Evolutionary conservation across 306 rosid species (phyloP), one percentile per base, ranked within the genome.

Genomic region (Abrus pulchellus): DNA sequence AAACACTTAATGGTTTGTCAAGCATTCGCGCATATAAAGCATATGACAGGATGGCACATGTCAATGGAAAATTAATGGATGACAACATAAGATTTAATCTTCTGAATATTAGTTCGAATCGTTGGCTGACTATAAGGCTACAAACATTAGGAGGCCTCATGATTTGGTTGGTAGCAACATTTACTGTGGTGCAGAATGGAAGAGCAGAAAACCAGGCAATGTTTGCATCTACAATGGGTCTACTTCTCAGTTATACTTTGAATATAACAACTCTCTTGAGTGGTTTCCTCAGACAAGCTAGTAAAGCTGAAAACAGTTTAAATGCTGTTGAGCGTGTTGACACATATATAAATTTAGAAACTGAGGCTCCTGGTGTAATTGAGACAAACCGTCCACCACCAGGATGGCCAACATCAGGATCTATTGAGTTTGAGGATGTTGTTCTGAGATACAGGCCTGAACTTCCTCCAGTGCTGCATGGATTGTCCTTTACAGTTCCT

Each of bases 241-340:
- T 94, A 36, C 98, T 94, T 84, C 94, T 92, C 74, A 91, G 88
- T 81, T 94, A 94, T 41, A 79, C 97, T 41, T 85, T 94, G 52
- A 92, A 94, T 81, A 91, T 94, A 80, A 94, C 97, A 67, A 90
- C 33, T 82, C 85, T 92, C 68, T 78, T 94, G 76, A 91, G 94
- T 74, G 87, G 88, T 12, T 93, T 92, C 73, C 91, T 91, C 6
- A 91, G 94, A 83, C 94, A 80, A 89, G 97, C 97, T 56, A 94
- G 98, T 77, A 80, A 76, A 82, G 94, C 97, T 52, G 98, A 94
- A 83, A 92, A 88, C 83, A 87, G 97, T 79, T 89, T 94, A 48
- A 94, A 91, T 54, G 68, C 98, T 2, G 97, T 94, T 64, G 98
- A 94, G 88, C 97, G 98, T 1, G 94, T 94, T 12, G 97, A 86